Evolutionary conservation across 257 asterid genomes (phyloP), one percentile per base, ranked within the genome.

Genomic region (Jaltomata sinuosa): DNA sequence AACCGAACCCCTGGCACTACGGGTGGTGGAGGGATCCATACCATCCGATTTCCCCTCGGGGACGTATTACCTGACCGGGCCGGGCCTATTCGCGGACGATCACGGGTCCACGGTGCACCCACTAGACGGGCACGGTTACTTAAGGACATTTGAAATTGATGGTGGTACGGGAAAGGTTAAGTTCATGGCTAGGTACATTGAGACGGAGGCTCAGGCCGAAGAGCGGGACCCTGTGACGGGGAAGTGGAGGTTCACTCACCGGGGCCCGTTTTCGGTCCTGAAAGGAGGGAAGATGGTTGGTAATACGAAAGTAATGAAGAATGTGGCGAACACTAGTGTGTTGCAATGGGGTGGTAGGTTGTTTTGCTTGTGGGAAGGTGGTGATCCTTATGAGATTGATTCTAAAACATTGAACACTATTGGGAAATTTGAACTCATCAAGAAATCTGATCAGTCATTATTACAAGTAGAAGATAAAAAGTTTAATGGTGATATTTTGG

Each of bases 101-200:
- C 97, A 96, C 40, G 99, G 99, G 27, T 96, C 99, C 80, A 96
- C 99, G 32, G 99, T 96, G 79, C 99, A 96, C 91, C 99, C 99
- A 47, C 80, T 96, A 8, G 99, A 96, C 61, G 99, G 99, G 2
- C 99, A 94, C 82, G 99, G 99, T 6, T 96, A 96, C 42, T 87
- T 96, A 3, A 89, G 99, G 12, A 82, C 97, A 15, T 96, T 96
- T 81, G 80, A 62, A 3, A 88, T 95, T 69, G 92, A 92, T 52
- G 90, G 91, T 19, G 68, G 27, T 14, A 83, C 85, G 0, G 93
- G 97, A 9, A 52, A 52, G 18, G 96, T 93, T 55, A 93, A 95
- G 78, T 96, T 96, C 91, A 91, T 91, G 96, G 98, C 99, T 3
- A 87, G 88, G 93, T 96, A 96, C 89, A 91, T 96, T 65, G 93